Evolutionary conservation across 495 filamentous ascomycete species (phyloP), one percentile per base, ranked within the genome.

Genomic region (Aspergillus carlsbadensis): DNA sequence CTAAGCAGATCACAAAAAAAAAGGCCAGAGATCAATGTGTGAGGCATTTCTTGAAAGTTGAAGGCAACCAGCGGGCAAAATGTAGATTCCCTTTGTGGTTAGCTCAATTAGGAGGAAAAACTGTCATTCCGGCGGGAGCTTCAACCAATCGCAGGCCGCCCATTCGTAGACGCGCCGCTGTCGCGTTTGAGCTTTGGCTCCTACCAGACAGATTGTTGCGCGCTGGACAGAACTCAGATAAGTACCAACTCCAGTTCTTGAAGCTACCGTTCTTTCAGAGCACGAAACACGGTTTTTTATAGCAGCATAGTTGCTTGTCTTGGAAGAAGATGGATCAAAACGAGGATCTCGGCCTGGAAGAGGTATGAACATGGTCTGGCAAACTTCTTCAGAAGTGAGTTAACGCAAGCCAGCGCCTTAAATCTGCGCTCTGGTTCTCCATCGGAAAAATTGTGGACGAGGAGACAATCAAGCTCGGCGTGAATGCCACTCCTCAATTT

Each of bases 401-500:
- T 46, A 22, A 47, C 17, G 22, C 7, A 20, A 17, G 11, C 6
- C 55, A 96, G 91, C 87, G 87, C 59, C 80, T 97, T 54, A 98
- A 98, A 81, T 85, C 90, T 47, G 90, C 91, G 31, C 82, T 98
- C n/a, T 98, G 92, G 92, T 89, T 88, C 68, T 81, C 84, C 18
- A 84, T 96, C 56, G 92, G 92, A 65, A 88, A 91, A 67, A 90
- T 91, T 44, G 88, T 96, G 42, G 93, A 97, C 69, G 85, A 92
- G 58, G 90, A 96, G 67, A 88, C 85, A 26, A 72, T 94, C 34
- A 78, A 78, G 21, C 77, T 88, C 11, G 86, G 88, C 64, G 80
- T 87, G 56, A 96, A 93, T 70, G 91, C 92, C 2, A 97, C 92
- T 1, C 92, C 92, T 6, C 92, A 97, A 66, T 98, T 97, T 72